Base-by-base conservation (phyloP, 2,329 filamentous ascomycete genomes). In the Eutypa lata region DNA sequence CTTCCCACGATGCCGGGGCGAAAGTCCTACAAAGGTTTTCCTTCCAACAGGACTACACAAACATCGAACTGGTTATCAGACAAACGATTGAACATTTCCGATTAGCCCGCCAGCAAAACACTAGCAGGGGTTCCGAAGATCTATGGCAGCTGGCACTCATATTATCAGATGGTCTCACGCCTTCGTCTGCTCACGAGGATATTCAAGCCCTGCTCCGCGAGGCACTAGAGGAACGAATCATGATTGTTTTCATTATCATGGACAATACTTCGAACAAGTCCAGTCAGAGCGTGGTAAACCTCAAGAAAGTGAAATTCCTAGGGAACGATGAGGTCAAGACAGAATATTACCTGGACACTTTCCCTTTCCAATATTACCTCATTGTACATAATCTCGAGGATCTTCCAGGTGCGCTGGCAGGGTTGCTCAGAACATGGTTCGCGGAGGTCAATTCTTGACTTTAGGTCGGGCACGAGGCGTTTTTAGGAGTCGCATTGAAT, bases 201-300 rank as follows among this genome's bases (percentile, higher is more conserved):
- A 92, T 99, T 61, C 82, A 89, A 16, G 79, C 90, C 5, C 79
- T 97, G 21, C 84, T 99, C 11, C 81, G 94, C 10, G 88, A 93
- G 71, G 93, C 94, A 1, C 86, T 91, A 65, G 92, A 97, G 70
- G 90, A 97, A 73, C 81, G 91, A 16, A 95, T 99, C 67, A 97
- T 99, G 90, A 86, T 97, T 57, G 93, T 99, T 6, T 99, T 99
- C 70, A 90, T 99, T 63, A 89, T 99, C 64, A 91, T 99, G 66
- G 94, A 99, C 75, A 80, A 83, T 61, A 75, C 73, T 59, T 70
- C 69, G 60, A 70, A 70, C 38, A 63, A 63, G 40, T 75, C 77
- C 58, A 76, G 78, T 60, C 73, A 76, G 48, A 89, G 86, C 63
- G 95, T 99, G 56, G 73, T 97, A 64, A 91, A 97, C 68, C 79